These are phyloP conservation scores for Sophora flavescens DNA, from an alignment of 306 rosid species.

Conservation along the genomic window DNA sequence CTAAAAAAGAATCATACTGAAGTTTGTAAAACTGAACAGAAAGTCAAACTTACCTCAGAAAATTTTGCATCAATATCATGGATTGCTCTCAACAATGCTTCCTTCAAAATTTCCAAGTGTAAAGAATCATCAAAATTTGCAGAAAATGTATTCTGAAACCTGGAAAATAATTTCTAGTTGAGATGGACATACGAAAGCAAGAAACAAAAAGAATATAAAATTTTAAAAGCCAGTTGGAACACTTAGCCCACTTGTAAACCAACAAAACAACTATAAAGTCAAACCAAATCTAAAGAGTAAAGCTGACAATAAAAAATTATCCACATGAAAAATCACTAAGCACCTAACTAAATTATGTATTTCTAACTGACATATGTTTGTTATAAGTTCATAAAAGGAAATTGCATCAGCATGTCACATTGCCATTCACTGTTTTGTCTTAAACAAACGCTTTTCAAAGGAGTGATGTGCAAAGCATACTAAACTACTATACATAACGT, in stretches of 20 bases:
- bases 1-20: not conserved
- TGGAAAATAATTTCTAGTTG: conserved; percentile 52
- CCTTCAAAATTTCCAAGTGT: conserved; percentile 93
- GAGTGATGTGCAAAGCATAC: not conserved
- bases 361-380: not conserved
- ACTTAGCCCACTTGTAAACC: conserved; percentile 12
- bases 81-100: conserved; percentile 89
- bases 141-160: conserved; percentile 71
- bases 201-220: conserved; percentile 29
- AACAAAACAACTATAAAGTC: conserved; percentile 28
- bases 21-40: conserved; percentile 42
- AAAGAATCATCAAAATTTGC: conserved; percentile 70
- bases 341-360: not conserved
- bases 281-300: conserved; percentile 13
- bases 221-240: conserved; percentile 2
- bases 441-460: not conserved
- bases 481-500: not conserved
- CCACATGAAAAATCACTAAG: not conserved
- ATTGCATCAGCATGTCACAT: conserved; percentile 22
- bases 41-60: conserved; percentile 70
- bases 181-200: conserved; percentile 25
- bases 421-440: conserved; percentile 9
- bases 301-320: conserved; percentile 17
- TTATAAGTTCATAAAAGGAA: conserved; percentile 18
- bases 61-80: conserved; percentile 84